Percentiles rank a stretch among this genome's conserved stretches.
phyloP scores from a whole-genome alignment of 139 green algal species.

The Coccomyxa sp. region DNA sequence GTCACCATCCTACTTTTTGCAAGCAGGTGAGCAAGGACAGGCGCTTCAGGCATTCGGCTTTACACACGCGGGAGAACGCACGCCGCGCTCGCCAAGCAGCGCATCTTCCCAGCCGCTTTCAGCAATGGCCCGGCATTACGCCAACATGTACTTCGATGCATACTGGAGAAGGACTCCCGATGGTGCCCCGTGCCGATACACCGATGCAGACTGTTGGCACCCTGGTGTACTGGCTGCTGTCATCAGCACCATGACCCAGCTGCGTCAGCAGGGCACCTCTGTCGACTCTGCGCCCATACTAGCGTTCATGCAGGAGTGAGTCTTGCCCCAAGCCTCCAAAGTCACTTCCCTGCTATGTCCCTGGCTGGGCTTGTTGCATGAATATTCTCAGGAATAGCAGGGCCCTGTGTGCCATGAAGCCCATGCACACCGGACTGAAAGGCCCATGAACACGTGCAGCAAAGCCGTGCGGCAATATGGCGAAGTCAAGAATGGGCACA shows the following conservation, averaged over 20 bases:
- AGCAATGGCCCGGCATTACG: background rate
- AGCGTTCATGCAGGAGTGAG: background rate
- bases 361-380: background rate
- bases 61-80: background rate
- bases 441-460: background rate
- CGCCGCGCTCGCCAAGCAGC: background rate
- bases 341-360: background rate
- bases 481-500: background rate
- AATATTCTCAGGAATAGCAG: background rate
- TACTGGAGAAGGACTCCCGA: background rate
- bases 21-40: background rate
- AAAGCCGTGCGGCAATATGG: background rate
- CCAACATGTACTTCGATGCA: background rate
- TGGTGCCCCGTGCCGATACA: background rate
- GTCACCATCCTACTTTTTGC: background rate
- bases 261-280: background rate
- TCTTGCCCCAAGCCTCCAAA: background rate
- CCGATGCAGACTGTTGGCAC: background rate
- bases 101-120: background rate
- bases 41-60: background rate
- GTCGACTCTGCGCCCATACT: background rate
- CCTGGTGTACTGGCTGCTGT: background rate
- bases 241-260: background rate
- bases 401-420: background rate
- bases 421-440: background rate